Evolutionary conservation across 2,329 filamentous ascomycete genomes (phyloP).

Genomic region (Chaetomiaceae sp.): DNA sequence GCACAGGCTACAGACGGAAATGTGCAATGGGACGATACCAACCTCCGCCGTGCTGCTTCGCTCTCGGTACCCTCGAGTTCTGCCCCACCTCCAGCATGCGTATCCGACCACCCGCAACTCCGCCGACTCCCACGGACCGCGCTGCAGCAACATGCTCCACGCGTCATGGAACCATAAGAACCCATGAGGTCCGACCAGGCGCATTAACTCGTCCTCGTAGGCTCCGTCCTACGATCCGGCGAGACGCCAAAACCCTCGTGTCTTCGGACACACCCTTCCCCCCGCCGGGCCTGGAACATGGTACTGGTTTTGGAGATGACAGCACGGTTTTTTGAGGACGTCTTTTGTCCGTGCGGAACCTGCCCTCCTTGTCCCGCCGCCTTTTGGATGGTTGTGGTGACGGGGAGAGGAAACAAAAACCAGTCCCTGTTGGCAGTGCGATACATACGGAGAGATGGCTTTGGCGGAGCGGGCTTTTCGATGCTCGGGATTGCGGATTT

Average conservation of each 20-base stretch:
- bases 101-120: conserved; percentile 23
- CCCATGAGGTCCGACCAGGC: conserved; percentile 51
- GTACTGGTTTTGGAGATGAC: conserved; percentile 43
- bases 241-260: conserved; percentile 46
- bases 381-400: conserved; percentile 26
- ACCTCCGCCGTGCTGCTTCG: conserved; percentile 35
- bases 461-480: conserved; percentile 27
- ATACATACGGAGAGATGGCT: conserved; percentile 68
- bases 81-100: conserved; percentile 17
- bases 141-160: conserved; percentile 38
- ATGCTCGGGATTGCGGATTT: conserved; percentile 14
- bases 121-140: conserved; percentile 37
- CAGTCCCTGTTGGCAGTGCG: conserved; percentile 83
- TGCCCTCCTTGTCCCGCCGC: conserved; percentile 53
- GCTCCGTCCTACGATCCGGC: conserved; percentile 38
- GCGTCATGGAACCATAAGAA: conserved; percentile 39
- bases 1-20: conserved; percentile 46
- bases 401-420: conserved; percentile 90
- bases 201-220: conserved; percentile 51
- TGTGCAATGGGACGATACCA: conserved; percentile 33
- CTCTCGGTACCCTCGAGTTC: conserved; percentile 41
- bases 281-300: conserved; percentile 47
- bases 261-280: conserved; percentile 35
- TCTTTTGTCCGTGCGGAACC: conserved; percentile 78
- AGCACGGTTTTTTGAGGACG: conserved; percentile 88